Conservation (phyloP, 768 basidiomycete genomes). For the Grammothele lineata region DNA sequence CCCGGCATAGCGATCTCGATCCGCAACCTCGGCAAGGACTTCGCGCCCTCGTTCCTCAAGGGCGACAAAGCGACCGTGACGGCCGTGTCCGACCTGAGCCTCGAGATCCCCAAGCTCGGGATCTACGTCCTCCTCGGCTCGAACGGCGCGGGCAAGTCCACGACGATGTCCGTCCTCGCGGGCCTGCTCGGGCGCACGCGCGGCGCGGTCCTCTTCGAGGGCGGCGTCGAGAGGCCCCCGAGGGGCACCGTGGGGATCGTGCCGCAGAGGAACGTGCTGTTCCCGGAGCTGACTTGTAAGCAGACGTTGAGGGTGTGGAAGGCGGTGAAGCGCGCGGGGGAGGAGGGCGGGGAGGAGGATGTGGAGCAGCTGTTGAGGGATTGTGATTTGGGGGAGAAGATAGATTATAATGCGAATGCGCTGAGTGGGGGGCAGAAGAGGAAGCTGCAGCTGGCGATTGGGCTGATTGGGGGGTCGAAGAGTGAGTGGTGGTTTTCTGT, state of each 20-base stretch:
- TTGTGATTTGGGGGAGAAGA: conserved; percentile 67
- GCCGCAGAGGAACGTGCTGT: conserved; percentile 80
- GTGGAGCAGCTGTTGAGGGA: conserved; percentile 59
- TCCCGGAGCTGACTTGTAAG: conserved; percentile 68
- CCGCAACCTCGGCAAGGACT: conserved; percentile 54
- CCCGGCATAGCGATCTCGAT: conserved; percentile 56
- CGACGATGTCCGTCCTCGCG: conserved; percentile 61
- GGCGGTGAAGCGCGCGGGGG: conserved; percentile 48
- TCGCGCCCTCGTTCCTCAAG: conserved; percentile 42
- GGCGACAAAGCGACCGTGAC: conserved; percentile 45
- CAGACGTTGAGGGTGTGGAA: conserved; percentile 73
- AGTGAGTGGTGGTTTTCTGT: conserved; percentile 36
- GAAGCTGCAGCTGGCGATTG: conserved; percentile 77
- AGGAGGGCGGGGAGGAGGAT: conserved; percentile 40
- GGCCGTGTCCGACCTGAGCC: conserved; percentile 60
- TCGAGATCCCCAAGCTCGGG: conserved; percentile 65
- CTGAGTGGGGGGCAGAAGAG: conserved; percentile 79
- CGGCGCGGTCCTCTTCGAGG: conserved; percentile 55
- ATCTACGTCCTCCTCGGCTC: conserved; percentile 75
- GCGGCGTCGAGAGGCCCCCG: conserved; percentile 47
- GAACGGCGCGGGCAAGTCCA: conserved; percentile 79
- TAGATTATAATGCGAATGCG: conserved; percentile 56
- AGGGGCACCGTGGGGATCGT: conserved; percentile 72
- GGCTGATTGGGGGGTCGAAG: conserved; percentile 70
- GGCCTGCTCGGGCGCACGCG: conserved; percentile 54